Percentiles rank a stretch among this genome's conserved stretches.
Evolutionary conservation across 23 red algal species (phyloP).

Genomic region (Cyanidium caldarium): DNA sequence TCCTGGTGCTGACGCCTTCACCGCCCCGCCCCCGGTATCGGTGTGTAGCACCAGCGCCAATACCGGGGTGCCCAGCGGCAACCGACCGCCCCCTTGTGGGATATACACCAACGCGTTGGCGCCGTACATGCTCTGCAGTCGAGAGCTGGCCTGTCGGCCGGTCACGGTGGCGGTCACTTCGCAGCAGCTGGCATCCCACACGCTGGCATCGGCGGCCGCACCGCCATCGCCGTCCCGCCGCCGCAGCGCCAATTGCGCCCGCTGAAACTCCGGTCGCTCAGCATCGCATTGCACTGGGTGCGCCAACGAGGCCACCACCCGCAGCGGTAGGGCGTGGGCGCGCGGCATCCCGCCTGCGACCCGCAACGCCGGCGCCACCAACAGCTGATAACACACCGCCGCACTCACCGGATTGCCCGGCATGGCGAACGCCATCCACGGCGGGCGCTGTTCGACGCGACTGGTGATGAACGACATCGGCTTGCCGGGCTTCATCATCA

Average conservation of each 20-base stretch:
- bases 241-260: not conserved
- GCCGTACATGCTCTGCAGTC: not conserved
- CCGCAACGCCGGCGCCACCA: not conserved
- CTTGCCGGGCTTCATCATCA: constrained; percentile 90
- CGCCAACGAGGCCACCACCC: not conserved
- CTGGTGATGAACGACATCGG: constrained; percentile 71
- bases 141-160: not conserved
- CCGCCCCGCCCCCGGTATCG: too few species aligned
- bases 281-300: not conserved
- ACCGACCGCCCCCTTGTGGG: not conserved
- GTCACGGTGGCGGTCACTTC: not conserved
- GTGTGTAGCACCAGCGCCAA: not conserved
- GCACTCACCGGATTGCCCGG: not conserved
- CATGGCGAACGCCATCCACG: not conserved
- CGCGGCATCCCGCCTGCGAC: not conserved
- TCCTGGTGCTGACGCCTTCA: too few species aligned
- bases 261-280: constrained; percentile 1
- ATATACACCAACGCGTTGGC: not conserved
- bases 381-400: not conserved
- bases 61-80: not conserved
- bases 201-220: not conserved
- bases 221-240: not conserved
- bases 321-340: not conserved
- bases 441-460: not conserved
- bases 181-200: not conserved